Percentiles rank a stretch among this genome's conserved stretches.
Conservation (phyloP, 2,329 filamentous ascomycete genomes). For the Pseudonectria buxi region DNA sequence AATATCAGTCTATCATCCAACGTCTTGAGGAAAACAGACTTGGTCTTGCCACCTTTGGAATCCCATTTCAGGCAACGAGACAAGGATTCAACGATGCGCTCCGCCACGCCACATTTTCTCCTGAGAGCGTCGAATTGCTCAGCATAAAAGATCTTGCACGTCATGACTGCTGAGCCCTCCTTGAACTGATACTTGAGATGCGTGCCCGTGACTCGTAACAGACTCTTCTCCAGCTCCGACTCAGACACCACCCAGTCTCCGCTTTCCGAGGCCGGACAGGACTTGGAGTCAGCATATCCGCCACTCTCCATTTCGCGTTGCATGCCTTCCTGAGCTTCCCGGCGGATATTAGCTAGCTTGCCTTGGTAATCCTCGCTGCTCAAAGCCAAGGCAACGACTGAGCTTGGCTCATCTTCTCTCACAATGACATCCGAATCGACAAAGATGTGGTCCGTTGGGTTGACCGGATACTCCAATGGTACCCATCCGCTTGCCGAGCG, state of each 20-base stretch:
- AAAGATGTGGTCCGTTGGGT: constrained; percentile 86
- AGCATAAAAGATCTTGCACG: constrained; percentile 97
- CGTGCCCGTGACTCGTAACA: constrained; percentile 78
- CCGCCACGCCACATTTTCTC: constrained; percentile 84
- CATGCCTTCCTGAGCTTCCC: constrained; percentile 38
- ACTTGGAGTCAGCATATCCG: constrained; percentile 23
- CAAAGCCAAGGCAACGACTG: constrained; percentile 86
- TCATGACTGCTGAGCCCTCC: constrained; percentile 88
- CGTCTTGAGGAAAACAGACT: constrained; percentile 94
- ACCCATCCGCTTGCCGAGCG: constrained; percentile 93
- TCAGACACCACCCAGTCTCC: constrained; percentile 46
- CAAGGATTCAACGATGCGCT: constrained; percentile 90
- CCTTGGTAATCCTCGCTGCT: constrained; percentile 79
- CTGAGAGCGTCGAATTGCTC: constrained; percentile 95
- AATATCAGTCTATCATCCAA: constrained; percentile 89
- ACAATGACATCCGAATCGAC: constrained; percentile 96
- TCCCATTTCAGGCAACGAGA: constrained; percentile 97
- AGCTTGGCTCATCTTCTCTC: constrained; percentile 93
- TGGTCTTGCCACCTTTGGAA: constrained; percentile 95
- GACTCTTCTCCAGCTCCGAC: constrained; percentile 73
- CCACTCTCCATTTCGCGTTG: constrained; percentile 30
- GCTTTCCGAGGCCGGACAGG: constrained; percentile 28
- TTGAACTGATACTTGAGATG: constrained; percentile 95
- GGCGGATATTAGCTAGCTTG: constrained; percentile 65
- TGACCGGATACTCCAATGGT: constrained; percentile 85